Evolutionary conservation across 2,329 filamentous ascomycete genomes (phyloP).

Genomic region (Nemania sp.): DNA sequence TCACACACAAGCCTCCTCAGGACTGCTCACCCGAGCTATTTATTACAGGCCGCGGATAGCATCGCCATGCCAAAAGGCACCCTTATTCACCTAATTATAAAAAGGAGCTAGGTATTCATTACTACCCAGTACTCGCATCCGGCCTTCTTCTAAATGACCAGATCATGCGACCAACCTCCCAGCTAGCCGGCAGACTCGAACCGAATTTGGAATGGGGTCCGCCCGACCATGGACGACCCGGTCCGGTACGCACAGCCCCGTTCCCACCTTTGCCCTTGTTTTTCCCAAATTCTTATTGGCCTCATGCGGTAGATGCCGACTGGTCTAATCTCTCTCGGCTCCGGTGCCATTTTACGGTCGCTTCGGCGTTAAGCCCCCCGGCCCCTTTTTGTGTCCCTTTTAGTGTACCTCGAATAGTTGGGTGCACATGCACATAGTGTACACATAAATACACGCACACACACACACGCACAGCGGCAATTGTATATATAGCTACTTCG

Average conservation of each 20-base stretch:
- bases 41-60: neutral
- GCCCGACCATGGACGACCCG: neutral
- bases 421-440: too few relatives aligned
- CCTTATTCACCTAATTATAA: neutral
- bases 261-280: neutral
- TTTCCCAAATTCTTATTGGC: neutral
- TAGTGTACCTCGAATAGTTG: too few relatives aligned
- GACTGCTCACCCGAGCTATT: neutral
- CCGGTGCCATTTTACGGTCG: neutral
- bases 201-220: conserved; percentile 1
- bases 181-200: neutral
- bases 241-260: neutral
- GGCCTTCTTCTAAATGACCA: neutral
- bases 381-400: too few relatives aligned
- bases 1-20: neutral
- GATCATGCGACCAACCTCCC: neutral
- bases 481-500: too few relatives aligned
- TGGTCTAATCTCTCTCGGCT: neutral
- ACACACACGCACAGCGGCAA: too few relatives aligned
- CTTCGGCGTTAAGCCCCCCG: neutral
- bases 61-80: neutral
- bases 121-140: neutral
- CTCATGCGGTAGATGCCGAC: neutral
- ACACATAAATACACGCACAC: too few relatives aligned
- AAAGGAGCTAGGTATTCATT: neutral